Evolutionary conservation across 192 early-diverging fungal genomes (phyloP).

Genomic region (Backusella parvicylindrica): DNA sequence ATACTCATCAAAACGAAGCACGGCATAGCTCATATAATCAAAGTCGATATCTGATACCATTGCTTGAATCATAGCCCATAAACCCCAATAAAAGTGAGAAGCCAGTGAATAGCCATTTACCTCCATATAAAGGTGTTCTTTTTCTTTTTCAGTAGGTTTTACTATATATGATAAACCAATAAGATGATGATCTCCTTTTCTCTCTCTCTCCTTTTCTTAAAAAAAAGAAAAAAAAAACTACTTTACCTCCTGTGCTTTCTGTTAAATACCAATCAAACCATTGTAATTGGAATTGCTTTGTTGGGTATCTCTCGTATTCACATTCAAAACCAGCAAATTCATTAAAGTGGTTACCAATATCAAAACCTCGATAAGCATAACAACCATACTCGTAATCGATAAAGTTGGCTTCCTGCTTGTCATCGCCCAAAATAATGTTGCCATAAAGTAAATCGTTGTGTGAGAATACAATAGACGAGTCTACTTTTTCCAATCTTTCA

Average conservation of each 20-base stretch:
- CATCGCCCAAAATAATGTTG: constrained; percentile 77
- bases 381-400: constrained; percentile 95
- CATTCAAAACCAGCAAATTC: constrained; percentile 95
- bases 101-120: constrained; percentile 82
- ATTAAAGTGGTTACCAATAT: constrained; percentile 95
- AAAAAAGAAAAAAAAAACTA: not conserved
- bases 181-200: not conserved
- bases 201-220: not conserved
- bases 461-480: constrained; percentile 85
- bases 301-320: constrained; percentile 82
- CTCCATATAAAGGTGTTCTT: constrained; percentile 68
- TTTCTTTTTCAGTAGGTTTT: constrained; percentile 39
- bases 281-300: constrained; percentile 58
- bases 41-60: constrained; percentile 90
- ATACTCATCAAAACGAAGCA: constrained; percentile 77
- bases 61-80: constrained; percentile 80
- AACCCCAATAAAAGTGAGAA: constrained; percentile 91
- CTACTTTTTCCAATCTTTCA: constrained; percentile 45
- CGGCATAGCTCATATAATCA: constrained; percentile 89
- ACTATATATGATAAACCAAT: constrained; percentile 9
- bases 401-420: constrained; percentile 61
- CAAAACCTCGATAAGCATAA: constrained; percentile 84
- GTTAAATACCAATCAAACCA: constrained; percentile 80
- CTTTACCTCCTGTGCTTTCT: constrained; percentile 31
- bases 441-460: constrained; percentile 92